phyloP scores from a whole-genome alignment of 2,329 filamentous ascomycete genomes.

The Fusarium tanahbumbuense region DNA sequence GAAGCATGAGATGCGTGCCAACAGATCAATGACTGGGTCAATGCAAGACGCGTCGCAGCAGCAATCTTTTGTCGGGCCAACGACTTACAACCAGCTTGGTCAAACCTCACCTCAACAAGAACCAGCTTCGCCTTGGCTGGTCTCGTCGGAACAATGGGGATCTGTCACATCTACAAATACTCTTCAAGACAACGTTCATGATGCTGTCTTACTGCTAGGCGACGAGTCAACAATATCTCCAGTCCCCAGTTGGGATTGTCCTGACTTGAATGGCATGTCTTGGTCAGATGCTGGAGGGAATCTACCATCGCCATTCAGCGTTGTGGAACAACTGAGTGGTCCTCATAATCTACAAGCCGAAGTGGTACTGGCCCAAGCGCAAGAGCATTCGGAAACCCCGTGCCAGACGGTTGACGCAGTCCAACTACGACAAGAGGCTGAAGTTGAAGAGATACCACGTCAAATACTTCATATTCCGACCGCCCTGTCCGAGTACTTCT shows the following conservation, averaged over 20 bases:
- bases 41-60: neutral
- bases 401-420: too few species aligned
- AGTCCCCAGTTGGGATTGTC: neutral
- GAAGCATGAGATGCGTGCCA: neutral
- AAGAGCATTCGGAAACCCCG: too few species aligned
- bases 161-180: too few species aligned
- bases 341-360: neutral
- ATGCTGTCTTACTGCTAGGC: too few species aligned
- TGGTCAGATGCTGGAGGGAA: neutral
- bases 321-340: neutral
- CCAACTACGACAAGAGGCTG: neutral
- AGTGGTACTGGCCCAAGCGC: neutral
- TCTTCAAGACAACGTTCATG: too few species aligned
- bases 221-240: neutral
- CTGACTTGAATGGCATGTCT: neutral
- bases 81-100: too few species aligned
- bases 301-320: neutral
- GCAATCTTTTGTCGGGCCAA: too few species aligned
- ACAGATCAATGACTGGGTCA: neutral
- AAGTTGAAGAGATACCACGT: neutral
- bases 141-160: neutral
- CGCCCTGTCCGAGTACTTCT: slow-evolving; percentile 5
- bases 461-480: neutral
- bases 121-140: neutral
- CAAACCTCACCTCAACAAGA: neutral